Conservation (phyloP, 495 filamentous ascomycete genomes). For the Xylaria venustula region DNA sequence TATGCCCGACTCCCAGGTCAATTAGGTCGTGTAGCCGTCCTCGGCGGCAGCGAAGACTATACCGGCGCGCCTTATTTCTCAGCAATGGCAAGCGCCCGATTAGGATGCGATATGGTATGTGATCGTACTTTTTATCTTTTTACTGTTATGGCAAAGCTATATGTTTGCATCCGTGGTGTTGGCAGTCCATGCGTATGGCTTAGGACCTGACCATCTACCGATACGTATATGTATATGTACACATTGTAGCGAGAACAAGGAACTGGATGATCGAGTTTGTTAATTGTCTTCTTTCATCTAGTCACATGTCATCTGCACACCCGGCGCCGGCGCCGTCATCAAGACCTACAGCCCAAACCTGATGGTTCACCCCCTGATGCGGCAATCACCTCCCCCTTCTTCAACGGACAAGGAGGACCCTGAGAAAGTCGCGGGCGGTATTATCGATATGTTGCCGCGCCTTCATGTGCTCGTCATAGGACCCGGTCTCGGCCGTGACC, state of each 20-base stretch:
- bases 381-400: slow-evolving; percentile 53
- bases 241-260: too few species aligned
- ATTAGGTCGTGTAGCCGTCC: slow-evolving; percentile 87
- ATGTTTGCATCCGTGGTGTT: too few species aligned
- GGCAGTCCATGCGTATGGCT: too few species aligned
- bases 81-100: slow-evolving; percentile 86
- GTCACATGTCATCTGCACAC: slow-evolving; percentile 97
- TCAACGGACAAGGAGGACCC: slow-evolving; percentile 27
- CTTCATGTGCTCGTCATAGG: slow-evolving; percentile 94
- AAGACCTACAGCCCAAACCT: slow-evolving; percentile 98
- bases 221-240: too few species aligned
- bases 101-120: slow-evolving; percentile 81
- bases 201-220: too few species aligned
- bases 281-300: slow-evolving; percentile 33
- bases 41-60: slow-evolving; percentile 94
- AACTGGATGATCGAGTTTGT: too few species aligned
- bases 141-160: too few species aligned
- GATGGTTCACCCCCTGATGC: slow-evolving; percentile 97
- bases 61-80: slow-evolving; percentile 98
- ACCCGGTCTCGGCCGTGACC: slow-evolving; percentile 86
- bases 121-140: background rate
- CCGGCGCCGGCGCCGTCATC: slow-evolving; percentile 81
- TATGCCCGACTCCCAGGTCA: slow-evolving; percentile 64
- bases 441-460: slow-evolving; percentile 77
- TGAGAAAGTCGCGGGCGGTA: slow-evolving; percentile 60